phyloP scores from a whole-genome alignment of 805 yeast genomes.

The Teunomyces pallodes region DNA sequence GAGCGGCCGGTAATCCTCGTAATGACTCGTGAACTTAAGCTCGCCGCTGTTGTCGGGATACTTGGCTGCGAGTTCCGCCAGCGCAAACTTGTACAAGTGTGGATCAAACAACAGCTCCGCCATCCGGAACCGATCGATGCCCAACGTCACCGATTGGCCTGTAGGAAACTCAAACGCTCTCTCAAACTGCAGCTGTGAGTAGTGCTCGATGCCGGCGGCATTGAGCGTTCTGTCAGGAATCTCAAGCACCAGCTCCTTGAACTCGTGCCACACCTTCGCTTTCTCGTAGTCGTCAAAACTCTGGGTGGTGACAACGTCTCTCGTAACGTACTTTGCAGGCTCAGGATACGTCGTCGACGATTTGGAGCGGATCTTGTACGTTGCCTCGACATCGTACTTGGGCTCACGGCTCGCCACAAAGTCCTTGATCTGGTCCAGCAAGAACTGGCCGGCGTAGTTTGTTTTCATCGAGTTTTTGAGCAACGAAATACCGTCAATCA shows the following conservation, averaged over 20 bases:
- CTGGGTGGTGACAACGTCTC: slow-evolving; percentile 33
- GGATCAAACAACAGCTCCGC: slow-evolving; percentile 79
- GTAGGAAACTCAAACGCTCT: slow-evolving; percentile 73
- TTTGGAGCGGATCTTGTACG: slow-evolving; percentile 53
- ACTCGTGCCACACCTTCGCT: slow-evolving; percentile 59
- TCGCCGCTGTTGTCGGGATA: slow-evolving; percentile 53
- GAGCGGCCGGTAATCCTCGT: slow-evolving; percentile 69
- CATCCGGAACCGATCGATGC: slow-evolving; percentile 56
- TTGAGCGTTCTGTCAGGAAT: slow-evolving; percentile 43
- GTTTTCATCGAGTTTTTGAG: slow-evolving; percentile 70
- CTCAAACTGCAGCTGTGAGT: slow-evolving; percentile 25
- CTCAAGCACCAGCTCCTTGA: slow-evolving; percentile 69
- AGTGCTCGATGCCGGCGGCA: slow-evolving; percentile 19
- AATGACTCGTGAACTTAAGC: slow-evolving; percentile 41
- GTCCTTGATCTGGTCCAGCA: slow-evolving; percentile 53
- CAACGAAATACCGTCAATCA: slow-evolving; percentile 76
- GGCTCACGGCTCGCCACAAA: slow-evolving; percentile 30
- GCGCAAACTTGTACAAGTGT: slow-evolving; percentile 34
- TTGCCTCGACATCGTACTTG: slow-evolving; percentile 28
- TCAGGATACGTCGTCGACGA: slow-evolving; percentile 31
- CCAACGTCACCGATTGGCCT: slow-evolving; percentile 64
- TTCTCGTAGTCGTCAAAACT: slow-evolving; percentile 58
- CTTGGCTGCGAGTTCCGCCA: slow-evolving; percentile 18
- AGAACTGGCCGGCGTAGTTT: slow-evolving; percentile 66
- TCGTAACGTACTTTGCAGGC: slow-evolving; percentile 19